phyloP scores from a whole-genome alignment of 805 yeast genomes.

The Candida nonsorbophila region DNA sequence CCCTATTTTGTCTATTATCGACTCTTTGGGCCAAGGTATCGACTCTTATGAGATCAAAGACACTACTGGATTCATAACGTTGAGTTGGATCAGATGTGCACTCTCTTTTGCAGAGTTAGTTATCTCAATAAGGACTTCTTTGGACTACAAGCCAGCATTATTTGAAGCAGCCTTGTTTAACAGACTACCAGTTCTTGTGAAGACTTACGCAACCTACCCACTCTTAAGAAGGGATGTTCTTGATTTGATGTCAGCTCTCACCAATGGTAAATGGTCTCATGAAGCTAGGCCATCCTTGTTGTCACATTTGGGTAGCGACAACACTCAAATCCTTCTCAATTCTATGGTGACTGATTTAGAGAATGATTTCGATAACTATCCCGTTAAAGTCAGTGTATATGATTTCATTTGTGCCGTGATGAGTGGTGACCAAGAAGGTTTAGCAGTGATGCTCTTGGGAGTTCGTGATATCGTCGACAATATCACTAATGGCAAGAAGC shows the following conservation, averaged over 20 bases:
- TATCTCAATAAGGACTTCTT: conserved; percentile 49
- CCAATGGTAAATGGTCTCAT: conserved; percentile 49
- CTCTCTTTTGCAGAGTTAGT: conserved; percentile 55
- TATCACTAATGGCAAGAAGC: conserved; percentile 14
- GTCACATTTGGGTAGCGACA: conserved; percentile 69
- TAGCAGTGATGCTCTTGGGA: conserved; percentile 64
- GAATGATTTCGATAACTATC: conserved; percentile 47
- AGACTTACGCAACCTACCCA: conserved; percentile 48
- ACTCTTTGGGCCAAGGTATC: conserved; percentile 34
- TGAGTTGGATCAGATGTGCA: conserved; percentile 44
- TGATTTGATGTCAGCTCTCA: conserved; percentile 51
- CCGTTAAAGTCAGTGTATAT: conserved; percentile 51
- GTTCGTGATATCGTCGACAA: conserved; percentile 47
- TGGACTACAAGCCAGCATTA: conserved; percentile 50
- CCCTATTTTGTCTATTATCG: conserved; percentile 50
- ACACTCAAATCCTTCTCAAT: conserved; percentile 55
- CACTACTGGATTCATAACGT: conserved; percentile 41
- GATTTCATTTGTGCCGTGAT: conserved; percentile 63
- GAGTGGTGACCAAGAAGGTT: conserved; percentile 71
- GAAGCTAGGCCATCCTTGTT: conserved; percentile 70
- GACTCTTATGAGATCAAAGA: conserved; percentile 36
- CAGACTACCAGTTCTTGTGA: conserved; percentile 51
- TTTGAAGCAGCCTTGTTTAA: conserved; percentile 60
- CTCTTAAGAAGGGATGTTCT: conserved; percentile 48
- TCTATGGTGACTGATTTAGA: conserved; percentile 58